Evolutionary conservation across 169 alveolate genomes (phyloP).

Genomic region (Cryptosporidium canis): DNA sequence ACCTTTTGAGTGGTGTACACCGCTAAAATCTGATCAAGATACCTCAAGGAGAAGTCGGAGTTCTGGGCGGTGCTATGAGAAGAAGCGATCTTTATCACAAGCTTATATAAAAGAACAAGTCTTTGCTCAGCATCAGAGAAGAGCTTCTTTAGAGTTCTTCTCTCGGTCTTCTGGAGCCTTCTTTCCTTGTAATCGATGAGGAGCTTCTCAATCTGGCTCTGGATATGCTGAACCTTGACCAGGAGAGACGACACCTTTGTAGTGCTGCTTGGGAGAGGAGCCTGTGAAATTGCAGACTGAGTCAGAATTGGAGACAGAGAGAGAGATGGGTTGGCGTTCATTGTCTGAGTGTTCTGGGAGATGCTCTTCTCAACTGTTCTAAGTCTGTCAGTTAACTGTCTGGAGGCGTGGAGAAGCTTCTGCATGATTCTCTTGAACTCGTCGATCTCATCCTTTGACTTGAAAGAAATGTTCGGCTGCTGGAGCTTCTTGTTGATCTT

Average conservation of each 20-base stretch:
- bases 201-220: conserved; percentile 12
- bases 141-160: conserved; percentile 27
- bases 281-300: background rate
- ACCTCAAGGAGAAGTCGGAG: conserved; percentile 7
- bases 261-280: conserved; percentile 46
- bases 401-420: conserved; percentile 14
- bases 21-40: background rate
- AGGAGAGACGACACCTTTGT: conserved; percentile 32
- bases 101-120: background rate
- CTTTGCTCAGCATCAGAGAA: conserved; percentile 36
- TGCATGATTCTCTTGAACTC: conserved; percentile 8
- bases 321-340: conserved; percentile 13
- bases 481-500: conserved; percentile 36
- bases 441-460: conserved; percentile 15
- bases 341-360: background rate
- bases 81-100: conserved; percentile 1
- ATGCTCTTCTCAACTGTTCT: conserved; percentile 6
- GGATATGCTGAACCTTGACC: conserved; percentile 36
- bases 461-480: conserved; percentile 41
- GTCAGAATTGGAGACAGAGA: conserved; percentile 56
- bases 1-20: background rate
- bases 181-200: background rate
- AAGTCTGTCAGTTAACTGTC: background rate
- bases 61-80: background rate
- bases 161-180: conserved; percentile 15